Base-by-base conservation (phyloP, 257 asterid species). In the Solanum sejunctum region DNA sequence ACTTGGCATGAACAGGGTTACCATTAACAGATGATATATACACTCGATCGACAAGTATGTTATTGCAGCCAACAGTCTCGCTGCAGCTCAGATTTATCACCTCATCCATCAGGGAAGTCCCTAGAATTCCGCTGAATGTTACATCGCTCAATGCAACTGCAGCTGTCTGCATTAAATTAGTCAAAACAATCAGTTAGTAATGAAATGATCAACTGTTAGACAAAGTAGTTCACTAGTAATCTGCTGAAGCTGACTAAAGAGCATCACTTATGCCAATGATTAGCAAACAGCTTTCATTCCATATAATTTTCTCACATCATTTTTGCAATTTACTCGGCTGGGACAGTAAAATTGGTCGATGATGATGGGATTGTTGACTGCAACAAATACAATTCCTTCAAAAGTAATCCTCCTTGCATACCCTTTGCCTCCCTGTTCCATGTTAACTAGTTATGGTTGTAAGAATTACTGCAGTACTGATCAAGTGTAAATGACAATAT, bases 291-390 rank as follows among this genome's bases (percentile, higher is more conserved):
- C 49, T 12, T 13, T n/a, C 60, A 12, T 28, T 21, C 58, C 47
- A 13, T 12, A 3, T 72, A 43, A 1, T 0, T 47, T 73, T 71
- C 93, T 88, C 80, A 91, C 95, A 49, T 45, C 86, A 86, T 85
- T 93, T 86, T 78, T 86, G 90, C 97, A 93, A 82, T 93, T 91
- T 8, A 83, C 86, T 86, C 80, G 80, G 15, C 88, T 90, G 47
- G 97, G 97, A 87, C 95, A 93, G 23, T 93, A 93, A 82, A 84
- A 93, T 77, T 93, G 97, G 32, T 93, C 94, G 78, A 93, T 89
- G 84, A 92, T 87, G 39, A 93, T 84, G 12, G 95, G 97, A 45
- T 92, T 90, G 80, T 87, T 89, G 64, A 91, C 95, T 15, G 87
- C 92, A 80, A 36, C 91, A 52, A 93, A 86, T 71, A 47, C 89